phyloP scores from a whole-genome alignment of 257 asterid species.

The Penstemon barbatus region DNA sequence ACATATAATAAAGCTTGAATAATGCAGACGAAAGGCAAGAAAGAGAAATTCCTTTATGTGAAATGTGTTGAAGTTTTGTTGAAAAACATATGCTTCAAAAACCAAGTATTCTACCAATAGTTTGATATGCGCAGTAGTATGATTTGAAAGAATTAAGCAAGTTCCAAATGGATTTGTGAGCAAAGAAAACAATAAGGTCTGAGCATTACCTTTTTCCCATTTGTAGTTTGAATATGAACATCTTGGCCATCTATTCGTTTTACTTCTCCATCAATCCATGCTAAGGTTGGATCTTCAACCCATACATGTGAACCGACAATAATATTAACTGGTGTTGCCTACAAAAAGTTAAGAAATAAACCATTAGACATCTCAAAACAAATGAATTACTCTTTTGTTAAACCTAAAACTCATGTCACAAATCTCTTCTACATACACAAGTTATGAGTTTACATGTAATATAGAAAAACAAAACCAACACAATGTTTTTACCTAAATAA shows the following conservation, averaged over 20 bases:
- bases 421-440: conserved; percentile 10
- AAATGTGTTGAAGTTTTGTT: too few species aligned
- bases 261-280: conserved; percentile 97
- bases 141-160: too few species aligned
- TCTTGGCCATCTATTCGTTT: conserved; percentile 72
- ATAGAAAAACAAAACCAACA: background rate
- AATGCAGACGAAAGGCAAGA: too few species aligned
- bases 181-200: conserved; percentile 18
- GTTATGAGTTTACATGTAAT: conserved; percentile 6
- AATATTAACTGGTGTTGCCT: conserved; percentile 84
- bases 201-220: conserved; percentile 74
- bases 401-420: conserved; percentile 6
- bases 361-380: conserved; percentile 8
- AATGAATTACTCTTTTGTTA: conserved; percentile 5
- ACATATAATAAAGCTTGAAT: too few species aligned
- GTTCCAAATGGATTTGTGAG: background rate
- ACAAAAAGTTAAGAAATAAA: conserved; percentile 32
- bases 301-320: conserved; percentile 94
- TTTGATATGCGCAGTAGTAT: too few species aligned
- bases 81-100: too few species aligned
- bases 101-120: too few species aligned
- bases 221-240: conserved; percentile 78
- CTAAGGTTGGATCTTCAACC: conserved; percentile 91
- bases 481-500: too few species aligned
- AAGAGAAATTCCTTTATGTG: too few species aligned